Base-by-base conservation (phyloP, 2,329 filamentous ascomycete genomes). In the Beauveria bassiana region DNA sequence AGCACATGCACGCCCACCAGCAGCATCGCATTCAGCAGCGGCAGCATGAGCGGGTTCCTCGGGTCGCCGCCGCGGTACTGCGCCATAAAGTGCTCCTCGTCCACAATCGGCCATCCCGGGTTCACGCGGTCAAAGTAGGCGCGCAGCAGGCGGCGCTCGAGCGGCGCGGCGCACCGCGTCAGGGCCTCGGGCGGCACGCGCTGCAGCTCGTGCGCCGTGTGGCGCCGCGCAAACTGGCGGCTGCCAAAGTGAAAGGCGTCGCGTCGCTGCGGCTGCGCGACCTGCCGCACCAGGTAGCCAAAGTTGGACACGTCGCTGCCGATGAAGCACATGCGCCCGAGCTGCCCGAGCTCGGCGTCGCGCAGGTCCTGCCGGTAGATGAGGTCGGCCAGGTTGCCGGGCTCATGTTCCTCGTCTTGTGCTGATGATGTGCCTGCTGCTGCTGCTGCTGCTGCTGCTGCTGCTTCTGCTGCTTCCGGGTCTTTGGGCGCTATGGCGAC, bases 301-400 rank as follows among this genome's bases (percentile, higher is more conserved):
- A 83, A 75, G 62, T 83, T 84, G 40, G 81, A 84, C 62, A 81
- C 76, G 64, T 82, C 80, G 61, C 80, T 79, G 7, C 81, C 81
- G 50, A 84, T 80, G 65, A 81, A 84, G 61, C 79, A 81, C 12
- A 80, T 76, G 26, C 80, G 76, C 18, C 79, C 77, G 3, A 75
- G 73, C 57, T 74, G 71, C 42, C 76, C 72, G n/a, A 83, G 81
- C 60, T 80, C 77, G 20, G 76, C 70, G 24, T 73, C 70, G 38
- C 74, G 73, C 26, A 75, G 70, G 22, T 78, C 76, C 54, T 80
- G 77, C 49, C 77, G 74, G 61, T 81, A 78, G 57, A 82, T 78
- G 53, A 82, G 74, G 64, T 81, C 79, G 55, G 79, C 77, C 20
- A 82, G 69, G 53, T 78, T 78, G 45, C 78, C 77, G 47, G 78